These are phyloP conservation scores for Ochromonas danica DNA, from an alignment of 108 stramenopile species.

Conservation along the genomic window DNA sequence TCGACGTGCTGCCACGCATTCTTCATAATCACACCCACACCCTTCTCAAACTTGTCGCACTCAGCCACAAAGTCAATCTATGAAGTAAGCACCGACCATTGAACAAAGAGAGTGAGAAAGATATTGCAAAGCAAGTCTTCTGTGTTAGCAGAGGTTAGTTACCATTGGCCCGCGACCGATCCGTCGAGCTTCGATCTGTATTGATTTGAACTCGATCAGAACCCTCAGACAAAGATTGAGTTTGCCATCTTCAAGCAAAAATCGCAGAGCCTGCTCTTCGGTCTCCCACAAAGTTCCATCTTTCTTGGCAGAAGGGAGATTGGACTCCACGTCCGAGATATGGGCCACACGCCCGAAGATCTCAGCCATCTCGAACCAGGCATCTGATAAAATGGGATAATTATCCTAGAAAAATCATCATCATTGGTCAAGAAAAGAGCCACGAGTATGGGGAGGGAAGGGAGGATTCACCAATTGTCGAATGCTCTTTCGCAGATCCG, in stretches of 20 bases:
- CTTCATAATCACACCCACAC: slow-evolving; percentile 35
- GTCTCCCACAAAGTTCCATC: slow-evolving; percentile 57
- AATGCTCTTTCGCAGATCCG: slow-evolving; percentile 50
- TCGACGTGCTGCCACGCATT: slow-evolving; percentile 51
- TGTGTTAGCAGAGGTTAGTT: no score
- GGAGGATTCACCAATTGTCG: slow-evolving; percentile 40
- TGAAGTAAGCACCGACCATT: not conserved
- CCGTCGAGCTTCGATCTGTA: not conserved
- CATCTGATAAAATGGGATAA: slow-evolving; percentile 47
- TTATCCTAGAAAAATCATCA: slow-evolving; percentile 17
- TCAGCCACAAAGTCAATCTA: not conserved
- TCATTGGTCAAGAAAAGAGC: not conserved
- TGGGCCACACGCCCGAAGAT: slow-evolving; percentile 52
- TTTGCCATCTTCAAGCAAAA: slow-evolving; percentile 61
- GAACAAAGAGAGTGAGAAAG: not conserved
- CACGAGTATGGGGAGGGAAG: slow-evolving; percentile 37
- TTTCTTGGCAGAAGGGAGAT: slow-evolving; percentile 40
- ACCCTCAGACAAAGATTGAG: slow-evolving; percentile 58
- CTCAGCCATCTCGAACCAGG: slow-evolving; percentile 57
- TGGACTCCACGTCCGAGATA: slow-evolving; percentile 44
- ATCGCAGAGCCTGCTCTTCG: slow-evolving; percentile 56
- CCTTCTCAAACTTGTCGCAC: slow-evolving; percentile 48
- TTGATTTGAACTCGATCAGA: slow-evolving; percentile 48
- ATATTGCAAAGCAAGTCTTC: not conserved
- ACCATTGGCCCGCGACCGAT: slow-evolving; percentile 1